Percentiles rank a stretch among this genome's conserved stretches.
Evolutionary conservation across 345 rosid genomes (phyloP).

Genomic region (Boechera stricta): DNA sequence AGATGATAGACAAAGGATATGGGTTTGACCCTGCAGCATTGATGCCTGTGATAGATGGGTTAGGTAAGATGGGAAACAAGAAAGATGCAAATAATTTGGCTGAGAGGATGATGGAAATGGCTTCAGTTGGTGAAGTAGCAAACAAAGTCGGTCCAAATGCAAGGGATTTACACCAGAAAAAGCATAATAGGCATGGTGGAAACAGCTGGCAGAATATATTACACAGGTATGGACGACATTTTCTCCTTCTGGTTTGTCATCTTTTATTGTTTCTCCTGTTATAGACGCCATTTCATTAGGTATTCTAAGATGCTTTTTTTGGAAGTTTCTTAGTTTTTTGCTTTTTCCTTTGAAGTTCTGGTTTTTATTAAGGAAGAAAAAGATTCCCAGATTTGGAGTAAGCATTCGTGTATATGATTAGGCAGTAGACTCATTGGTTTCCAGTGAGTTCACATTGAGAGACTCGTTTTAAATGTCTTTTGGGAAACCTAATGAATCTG

Average conservation of each 20-base stretch:
- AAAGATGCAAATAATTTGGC: slow-evolving; percentile 75
- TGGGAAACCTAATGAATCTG: slow-evolving; percentile 7
- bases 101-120: slow-evolving; percentile 89
- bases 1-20: slow-evolving; percentile 72
- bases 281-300: neutral
- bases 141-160: slow-evolving; percentile 50
- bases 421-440: neutral
- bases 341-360: slow-evolving; percentile 25
- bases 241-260: slow-evolving; percentile 6
- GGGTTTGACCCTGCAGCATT: slow-evolving; percentile 83
- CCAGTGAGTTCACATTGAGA: slow-evolving; percentile 10
- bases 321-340: slow-evolving; percentile 5
- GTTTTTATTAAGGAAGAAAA: neutral
- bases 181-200: slow-evolving; percentile 48
- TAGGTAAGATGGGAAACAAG: slow-evolving; percentile 68
- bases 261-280: neutral
- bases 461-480: neutral
- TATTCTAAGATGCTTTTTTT: slow-evolving; percentile 9
- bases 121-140: slow-evolving; percentile 55
- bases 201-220: slow-evolving; percentile 67
- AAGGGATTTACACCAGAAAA: slow-evolving; percentile 42
- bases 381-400: slow-evolving; percentile 12
- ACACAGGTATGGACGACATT: slow-evolving; percentile 63
- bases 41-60: slow-evolving; percentile 90
- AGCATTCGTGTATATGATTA: slow-evolving; percentile 15